Evolutionary conservation across 495 filamentous ascomycete genomes (phyloP), one percentile per base, ranked within the genome.

Genomic region (Lentithecium fluviatile): DNA sequence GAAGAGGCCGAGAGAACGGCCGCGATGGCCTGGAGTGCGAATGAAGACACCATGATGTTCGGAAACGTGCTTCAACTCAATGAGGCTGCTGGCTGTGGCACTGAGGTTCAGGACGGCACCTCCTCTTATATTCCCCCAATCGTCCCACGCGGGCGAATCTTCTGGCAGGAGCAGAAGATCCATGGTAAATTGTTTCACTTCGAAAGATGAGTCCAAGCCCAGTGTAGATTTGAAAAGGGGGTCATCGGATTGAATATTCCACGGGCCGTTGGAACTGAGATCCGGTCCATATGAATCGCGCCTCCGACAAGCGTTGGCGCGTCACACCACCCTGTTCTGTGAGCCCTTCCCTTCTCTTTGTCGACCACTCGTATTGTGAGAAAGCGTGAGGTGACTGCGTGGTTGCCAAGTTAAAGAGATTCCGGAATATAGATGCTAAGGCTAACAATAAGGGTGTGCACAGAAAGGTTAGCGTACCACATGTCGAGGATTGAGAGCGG

Each of bases 221-320:
- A 15, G n/a, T 15, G 49, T 17, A 40, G 29, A 62, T 48, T 50
- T 62, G 58, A 61, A 56, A 43, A 19, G 40, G 19, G n/a, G 32
- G 59, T 62, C 59, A 51, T 56, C 52, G 29, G 59, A 56, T 49
- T 43, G 56, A 42, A 21, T 6, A 32, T 7, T 56, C 42, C 8
- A 43, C 51, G 49, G 50, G 8, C 37, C 50, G 58, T 11, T 54
- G 50, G 51, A 24, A 49, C 20, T 15, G 26, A 47, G 38, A 45
- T 45, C 57, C 40, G 49, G 12, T n/a, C 17, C 7, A 45, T 60
- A 53, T 48, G 26, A 60, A 12, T 24, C 8, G 21, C 36, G 47
- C 25, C 49, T 36, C 17, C 19, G 20, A 4, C 2, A 13, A 10
- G n/a, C 8, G 42, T 11, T 29, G 45, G 32, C 51, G n/a, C 25